Evolutionary conservation across 805 yeast genomes (phyloP).

Genomic region (Lachancea kluyveri): DNA sequence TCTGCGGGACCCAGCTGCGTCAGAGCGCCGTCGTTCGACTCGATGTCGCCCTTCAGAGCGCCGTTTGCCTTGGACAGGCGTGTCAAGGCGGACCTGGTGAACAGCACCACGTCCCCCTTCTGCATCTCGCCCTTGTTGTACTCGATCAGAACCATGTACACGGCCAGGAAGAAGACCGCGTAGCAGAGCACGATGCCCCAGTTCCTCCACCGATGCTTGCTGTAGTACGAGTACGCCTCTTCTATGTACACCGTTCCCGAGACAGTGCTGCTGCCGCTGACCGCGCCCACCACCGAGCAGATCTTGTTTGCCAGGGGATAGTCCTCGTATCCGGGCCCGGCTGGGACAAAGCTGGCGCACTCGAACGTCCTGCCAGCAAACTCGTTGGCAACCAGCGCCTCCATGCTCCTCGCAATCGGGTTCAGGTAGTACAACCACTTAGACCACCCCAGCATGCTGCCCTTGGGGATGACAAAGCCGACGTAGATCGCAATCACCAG

Average conservation of each 20-base stretch:
- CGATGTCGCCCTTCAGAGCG: slow-evolving; percentile 14
- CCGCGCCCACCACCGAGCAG: slow-evolving; percentile 48
- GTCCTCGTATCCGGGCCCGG: slow-evolving; percentile 36
- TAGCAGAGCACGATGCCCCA: slow-evolving; percentile 52
- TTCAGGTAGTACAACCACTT: slow-evolving; percentile 41
- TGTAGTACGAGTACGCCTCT: slow-evolving; percentile 35
- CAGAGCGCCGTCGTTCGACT: slow-evolving; percentile 4
- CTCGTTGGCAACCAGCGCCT: slow-evolving; percentile 40
- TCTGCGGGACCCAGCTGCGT: slow-evolving; percentile 7
- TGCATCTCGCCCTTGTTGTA: slow-evolving; percentile 46
- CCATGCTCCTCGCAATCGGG: slow-evolving; percentile 39
- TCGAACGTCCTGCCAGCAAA: slow-evolving; percentile 32
- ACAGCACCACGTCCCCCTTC: slow-evolving; percentile 57
- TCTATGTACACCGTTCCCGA: slow-evolving; percentile 42
- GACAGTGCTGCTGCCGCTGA: slow-evolving; percentile 40
- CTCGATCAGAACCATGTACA: slow-evolving; percentile 47
- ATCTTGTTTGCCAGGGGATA: slow-evolving; percentile 25
- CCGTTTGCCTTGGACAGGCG: slow-evolving; percentile 27
- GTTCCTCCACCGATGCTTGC: slow-evolving; percentile 51
- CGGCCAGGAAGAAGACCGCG: slow-evolving; percentile 42
- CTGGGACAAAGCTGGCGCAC: slow-evolving; percentile 36
- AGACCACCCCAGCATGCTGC: slow-evolving; percentile 41
- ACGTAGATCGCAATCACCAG: slow-evolving; percentile 35
- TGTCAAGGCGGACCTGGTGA: slow-evolving; percentile 41
- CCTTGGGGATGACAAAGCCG: slow-evolving; percentile 40